Conservation (phyloP, 2,329 filamentous ascomycete species). For the Penicillium olsonii region DNA sequence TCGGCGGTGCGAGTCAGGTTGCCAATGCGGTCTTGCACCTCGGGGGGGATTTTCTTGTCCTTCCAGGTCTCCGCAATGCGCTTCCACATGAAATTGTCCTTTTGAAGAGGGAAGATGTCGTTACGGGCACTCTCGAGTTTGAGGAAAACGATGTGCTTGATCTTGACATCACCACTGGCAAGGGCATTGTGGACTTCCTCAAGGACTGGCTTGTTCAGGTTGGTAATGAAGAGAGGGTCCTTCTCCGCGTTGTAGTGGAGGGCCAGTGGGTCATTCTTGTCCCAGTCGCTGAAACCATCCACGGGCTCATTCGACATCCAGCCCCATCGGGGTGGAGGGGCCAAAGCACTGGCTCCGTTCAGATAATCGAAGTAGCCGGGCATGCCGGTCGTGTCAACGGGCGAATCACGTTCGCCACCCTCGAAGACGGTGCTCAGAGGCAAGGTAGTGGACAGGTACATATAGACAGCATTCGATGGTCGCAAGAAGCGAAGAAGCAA, state of each 20-base stretch:
- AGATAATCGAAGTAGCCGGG: slow-evolving; percentile 24
- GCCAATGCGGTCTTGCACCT: slow-evolving; percentile 25
- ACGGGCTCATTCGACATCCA: slow-evolving; percentile 28
- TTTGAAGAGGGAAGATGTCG: slow-evolving; percentile 48
- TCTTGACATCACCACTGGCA: slow-evolving; percentile 31
- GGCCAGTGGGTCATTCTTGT: not conserved
- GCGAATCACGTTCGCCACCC: slow-evolving; percentile 19
- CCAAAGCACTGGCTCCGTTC: slow-evolving; percentile 20
- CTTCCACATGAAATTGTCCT: slow-evolving; percentile 39
- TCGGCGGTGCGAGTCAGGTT: slow-evolving; percentile 34
- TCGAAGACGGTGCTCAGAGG: slow-evolving; percentile 25
- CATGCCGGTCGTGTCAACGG: slow-evolving; percentile 20
- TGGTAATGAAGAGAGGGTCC: slow-evolving; percentile 47
- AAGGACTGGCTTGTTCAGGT: slow-evolving; percentile 33
- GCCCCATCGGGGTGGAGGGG: slow-evolving; percentile 19
- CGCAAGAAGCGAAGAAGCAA: slow-evolving; percentile 29
- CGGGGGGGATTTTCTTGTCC: slow-evolving; percentile 36
- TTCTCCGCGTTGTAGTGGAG: slow-evolving; percentile 37
- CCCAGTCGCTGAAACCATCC: slow-evolving; percentile 31
- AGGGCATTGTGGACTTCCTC: slow-evolving; percentile 30
- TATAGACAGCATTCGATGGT: slow-evolving; percentile 28
- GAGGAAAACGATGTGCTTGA: slow-evolving; percentile 49
- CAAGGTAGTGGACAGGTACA: slow-evolving; percentile 29
- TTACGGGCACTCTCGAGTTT: slow-evolving; percentile 50
- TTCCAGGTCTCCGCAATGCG: slow-evolving; percentile 41